Base-by-base conservation (phyloP, 148 eudicot species). In the Cornus controversa region DNA sequence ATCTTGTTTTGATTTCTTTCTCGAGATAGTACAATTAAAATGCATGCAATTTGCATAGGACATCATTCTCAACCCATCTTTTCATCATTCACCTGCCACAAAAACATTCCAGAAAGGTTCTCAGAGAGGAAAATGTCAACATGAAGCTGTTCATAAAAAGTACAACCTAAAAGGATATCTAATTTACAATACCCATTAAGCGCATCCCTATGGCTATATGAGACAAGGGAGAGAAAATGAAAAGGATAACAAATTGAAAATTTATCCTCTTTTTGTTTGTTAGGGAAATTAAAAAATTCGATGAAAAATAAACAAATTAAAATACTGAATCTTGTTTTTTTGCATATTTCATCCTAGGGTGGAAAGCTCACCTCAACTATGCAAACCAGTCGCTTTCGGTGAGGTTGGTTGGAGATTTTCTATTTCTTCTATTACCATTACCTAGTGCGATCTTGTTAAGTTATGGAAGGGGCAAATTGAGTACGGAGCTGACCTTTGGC, bases 1-100 rank as follows among this genome's bases (percentile, higher is more conserved):
- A 91, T 90, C 47, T 71, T 64, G 66, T 58, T 29, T 66, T 45
- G 31, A 23, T 68, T 66, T 34, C 31, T 71, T 23, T 10, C 31
- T 20, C 8, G 65, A 78, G 40, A 78, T 26, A 67, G 25, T 22
- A 57, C 70, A 69, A 63, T 8, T 71, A 78, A 42, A 27, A 34
- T 36, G 26, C 29, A 20, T n/a, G 70, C 60, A 73, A 13, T 66
- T 72, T 73, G 71, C 67, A 54, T 67, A 34, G 40, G 68, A 22
- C 22, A 20, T 50, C 11, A 8, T 25, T 22, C 69, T 62, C n/a
- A 28, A 67, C 22, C 47, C 29, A 3, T 42, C 27, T 40, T 20
- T 42, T 75, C 62, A 66, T 28, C 29, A 47, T 67, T 29, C 27
- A 28, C 40, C 78, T 66, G 53, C 14, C 20, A 66, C 42, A 67